Evolutionary conservation across 495 filamentous ascomycete species (phyloP).

Genomic region (Hapsidospora chrysogenum): DNA sequence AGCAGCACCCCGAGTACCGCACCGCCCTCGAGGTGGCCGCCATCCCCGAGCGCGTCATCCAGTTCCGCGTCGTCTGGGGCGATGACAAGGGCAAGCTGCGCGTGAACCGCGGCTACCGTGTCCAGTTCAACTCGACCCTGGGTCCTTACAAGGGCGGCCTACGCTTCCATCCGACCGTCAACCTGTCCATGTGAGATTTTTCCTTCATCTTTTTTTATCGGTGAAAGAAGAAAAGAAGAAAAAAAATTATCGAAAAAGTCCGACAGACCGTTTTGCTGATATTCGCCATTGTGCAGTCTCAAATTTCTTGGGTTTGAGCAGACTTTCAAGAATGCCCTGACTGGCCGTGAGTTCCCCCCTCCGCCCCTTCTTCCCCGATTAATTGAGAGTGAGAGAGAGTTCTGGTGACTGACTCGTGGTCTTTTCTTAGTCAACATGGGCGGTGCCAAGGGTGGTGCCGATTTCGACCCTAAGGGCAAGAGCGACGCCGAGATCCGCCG

Average conservation of each 20-base stretch:
- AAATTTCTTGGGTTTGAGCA: constrained; percentile 99
- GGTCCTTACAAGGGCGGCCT: constrained; percentile 98
- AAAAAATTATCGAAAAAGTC: too few species aligned
- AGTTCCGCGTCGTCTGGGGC: constrained; percentile 96
- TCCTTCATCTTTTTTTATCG: not conserved
- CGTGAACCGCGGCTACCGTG: constrained; percentile 92
- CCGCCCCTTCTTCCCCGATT: too few species aligned
- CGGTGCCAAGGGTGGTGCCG: constrained; percentile 93
- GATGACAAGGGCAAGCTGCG: constrained; percentile 77
- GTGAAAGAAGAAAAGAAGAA: not conserved
- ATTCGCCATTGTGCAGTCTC: constrained; percentile 33
- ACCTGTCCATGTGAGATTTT: constrained; percentile 58
- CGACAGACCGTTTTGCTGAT: too few species aligned
- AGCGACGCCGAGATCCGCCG: constrained; percentile 91
- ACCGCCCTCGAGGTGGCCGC: constrained; percentile 77
- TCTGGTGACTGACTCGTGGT: not conserved
- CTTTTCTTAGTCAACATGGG: constrained; percentile 75
- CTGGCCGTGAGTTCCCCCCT: constrained; percentile 52
- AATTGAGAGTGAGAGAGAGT: not conserved
- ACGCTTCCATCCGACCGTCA: constrained; percentile 89
- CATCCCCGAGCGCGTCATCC: constrained; percentile 88
- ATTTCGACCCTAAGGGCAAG: constrained; percentile 99
- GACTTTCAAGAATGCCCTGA: constrained; percentile 99
- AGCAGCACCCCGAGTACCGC: constrained; percentile 85
- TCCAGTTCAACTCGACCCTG: constrained; percentile 97